Percentiles rank a stretch among this genome's conserved stretches.
These are phyloP conservation scores for Nakaseomyces delphensis DNA, from an alignment of 1,139 yeast species.

Conservation along the genomic window DNA sequence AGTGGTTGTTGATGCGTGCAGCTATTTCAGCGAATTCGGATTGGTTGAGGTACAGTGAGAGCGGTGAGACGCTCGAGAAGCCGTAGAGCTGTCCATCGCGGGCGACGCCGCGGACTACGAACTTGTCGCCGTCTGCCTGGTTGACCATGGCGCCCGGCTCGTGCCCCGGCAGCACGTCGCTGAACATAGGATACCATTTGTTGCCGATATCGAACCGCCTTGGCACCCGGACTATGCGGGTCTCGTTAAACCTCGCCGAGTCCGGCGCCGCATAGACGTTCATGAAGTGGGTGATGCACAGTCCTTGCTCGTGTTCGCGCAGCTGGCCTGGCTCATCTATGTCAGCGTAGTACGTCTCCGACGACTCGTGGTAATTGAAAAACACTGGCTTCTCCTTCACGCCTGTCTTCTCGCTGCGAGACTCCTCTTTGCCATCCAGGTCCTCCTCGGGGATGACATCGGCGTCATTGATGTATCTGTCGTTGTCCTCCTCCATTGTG, in stretches of 20 bases:
- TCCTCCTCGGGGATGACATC: conserved; percentile 10
- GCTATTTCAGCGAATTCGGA: conserved; percentile 40
- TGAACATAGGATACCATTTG: conserved; percentile 47
- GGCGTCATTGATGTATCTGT: not conserved
- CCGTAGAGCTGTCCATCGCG: conserved; percentile 45
- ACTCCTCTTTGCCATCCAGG: conserved; percentile 4
- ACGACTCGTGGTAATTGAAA: conserved; percentile 61
- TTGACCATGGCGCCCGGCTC: conserved; percentile 54
- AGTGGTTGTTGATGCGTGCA: conserved; percentile 37
- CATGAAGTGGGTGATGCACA: conserved; percentile 60
- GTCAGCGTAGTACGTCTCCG: conserved; percentile 34
- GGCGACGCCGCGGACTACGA: conserved; percentile 35
- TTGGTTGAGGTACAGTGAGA: conserved; percentile 36
- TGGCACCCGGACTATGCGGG: conserved; percentile 60
- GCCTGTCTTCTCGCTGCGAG: conserved; percentile 10
- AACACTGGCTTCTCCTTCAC: conserved; percentile 32
- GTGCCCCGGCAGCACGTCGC: conserved; percentile 48
- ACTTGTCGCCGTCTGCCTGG: conserved; percentile 22
- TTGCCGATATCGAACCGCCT: conserved; percentile 35
- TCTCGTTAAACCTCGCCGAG: conserved; percentile 32
- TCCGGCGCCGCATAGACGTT: conserved; percentile 37
- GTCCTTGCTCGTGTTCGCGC: conserved; percentile 28
- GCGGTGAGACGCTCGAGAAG: conserved; percentile 45
- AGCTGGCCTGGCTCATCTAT: conserved; percentile 12
- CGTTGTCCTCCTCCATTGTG: conserved; percentile 1